Base-by-base conservation (phyloP, 2,329 filamentous ascomycete genomes). In the Colletotrichum tropicale region DNA sequence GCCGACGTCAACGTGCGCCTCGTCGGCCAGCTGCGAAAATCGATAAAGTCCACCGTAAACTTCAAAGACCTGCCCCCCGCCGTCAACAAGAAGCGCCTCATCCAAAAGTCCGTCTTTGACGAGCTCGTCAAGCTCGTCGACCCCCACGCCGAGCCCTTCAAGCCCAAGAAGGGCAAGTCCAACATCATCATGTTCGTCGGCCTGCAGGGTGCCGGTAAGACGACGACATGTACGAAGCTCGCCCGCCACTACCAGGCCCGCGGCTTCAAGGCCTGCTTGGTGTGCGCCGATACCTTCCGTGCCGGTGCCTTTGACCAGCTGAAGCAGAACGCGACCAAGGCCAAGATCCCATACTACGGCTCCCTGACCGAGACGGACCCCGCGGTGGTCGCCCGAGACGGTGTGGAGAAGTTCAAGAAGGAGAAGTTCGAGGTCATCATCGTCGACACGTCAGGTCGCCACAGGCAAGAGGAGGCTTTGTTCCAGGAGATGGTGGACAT, bases 181-280 rank as follows among this genome's bases (percentile, higher is more conserved):
- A 99, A 98, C 85, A 95, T 99, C 83, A 98, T 99, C 86, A 99
- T 99, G 97, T 98, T 99, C 84, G 97, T 99, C 77, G 97, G 97
- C 87, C 90, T 99, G 65, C 97, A 99, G 86, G 97, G 97, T 89
- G 95, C 96, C 7, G 97, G 97, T 85, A 99, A 99, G 87, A 99
- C 97, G 28, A 99, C 97, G 2, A 98, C 96, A 15, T 98, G 97
- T 90, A 99, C 97, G 55, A 99, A 99, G 87, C 89, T 99, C 78
- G 97, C 97, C 21, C 89, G 96, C 74, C 96, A 98, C 89, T 99
- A 99, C 86, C 95, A 98, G 84, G 95, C 95, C 12, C 90, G 97
- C 77, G 97, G 97, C 1, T 98, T 98, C 90, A 95, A 95, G 85
- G 92, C 96, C 9, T 98, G 96, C 79, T 88, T 99, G 71, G 97